Percentiles rank a stretch among this genome's conserved stretches.
Conservation (phyloP, 768 basidiomycete genomes). For the Leccinum subgranulosum region DNA sequence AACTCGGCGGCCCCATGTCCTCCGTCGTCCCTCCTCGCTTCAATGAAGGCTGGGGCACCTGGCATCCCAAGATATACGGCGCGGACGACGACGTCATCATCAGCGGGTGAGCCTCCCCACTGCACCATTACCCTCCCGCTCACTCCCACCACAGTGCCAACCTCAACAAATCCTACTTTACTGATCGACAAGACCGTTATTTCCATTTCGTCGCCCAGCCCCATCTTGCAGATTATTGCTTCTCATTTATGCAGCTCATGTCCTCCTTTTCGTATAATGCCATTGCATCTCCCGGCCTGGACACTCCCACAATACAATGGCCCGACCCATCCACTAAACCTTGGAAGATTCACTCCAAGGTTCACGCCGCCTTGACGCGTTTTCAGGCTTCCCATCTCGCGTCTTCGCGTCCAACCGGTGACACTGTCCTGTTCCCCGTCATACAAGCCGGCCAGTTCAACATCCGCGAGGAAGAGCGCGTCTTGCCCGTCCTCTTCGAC, state of each 20-base stretch:
- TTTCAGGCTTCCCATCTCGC: constrained; percentile 53
- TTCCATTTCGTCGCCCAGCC: constrained; percentile 65
- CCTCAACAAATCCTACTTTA: constrained; percentile 89
- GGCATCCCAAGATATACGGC: constrained; percentile 97
- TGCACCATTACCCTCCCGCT: neutral
- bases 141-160: constrained; percentile 65
- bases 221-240: constrained; percentile 76
- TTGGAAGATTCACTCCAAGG: constrained; percentile 62
- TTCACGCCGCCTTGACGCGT: constrained; percentile 48
- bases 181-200: constrained; percentile 94
- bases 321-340: constrained; percentile 62
- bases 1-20: constrained; percentile 69
- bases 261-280: constrained; percentile 68
- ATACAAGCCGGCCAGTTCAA: constrained; percentile 89
- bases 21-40: constrained; percentile 84
- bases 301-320: constrained; percentile 63
- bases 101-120: constrained; percentile 63
- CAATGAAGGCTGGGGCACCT: constrained; percentile 98
- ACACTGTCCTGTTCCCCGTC: constrained; percentile 70
- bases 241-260: constrained; percentile 67
- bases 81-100: constrained; percentile 91
- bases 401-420: constrained; percentile 9
- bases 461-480: constrained; percentile 79
- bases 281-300: constrained; percentile 30
- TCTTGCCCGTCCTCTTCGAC: constrained; percentile 57